Percentiles rank a stretch among this genome's conserved stretches.
Conservation (phyloP, 768 basidiomycete genomes). For the Naganishia vishniacii region DNA sequence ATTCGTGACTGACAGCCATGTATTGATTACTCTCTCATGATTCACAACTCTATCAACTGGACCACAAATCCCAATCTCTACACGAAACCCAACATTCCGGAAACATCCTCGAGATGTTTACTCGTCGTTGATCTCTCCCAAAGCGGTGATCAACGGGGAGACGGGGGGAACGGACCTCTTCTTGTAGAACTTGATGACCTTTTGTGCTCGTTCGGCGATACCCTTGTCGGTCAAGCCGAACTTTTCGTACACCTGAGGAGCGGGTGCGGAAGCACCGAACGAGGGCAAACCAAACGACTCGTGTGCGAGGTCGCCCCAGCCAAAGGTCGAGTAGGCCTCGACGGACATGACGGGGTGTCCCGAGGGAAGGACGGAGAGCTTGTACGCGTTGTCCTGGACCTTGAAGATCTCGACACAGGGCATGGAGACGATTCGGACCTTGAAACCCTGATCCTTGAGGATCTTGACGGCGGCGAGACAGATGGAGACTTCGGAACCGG, state of each 20-base stretch:
- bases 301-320: constrained; percentile 86
- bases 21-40: too few species aligned
- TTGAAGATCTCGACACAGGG: constrained; percentile 85
- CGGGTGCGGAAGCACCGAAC: constrained; percentile 88
- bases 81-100: not conserved
- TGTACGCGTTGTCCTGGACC: constrained; percentile 71
- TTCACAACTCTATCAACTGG: too few species aligned
- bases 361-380: constrained; percentile 74
- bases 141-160: constrained; percentile 49
- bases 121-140: constrained; percentile 41
- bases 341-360: constrained; percentile 84
- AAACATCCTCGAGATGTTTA: not conserved
- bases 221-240: constrained; percentile 64
- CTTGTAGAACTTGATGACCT: constrained; percentile 82
- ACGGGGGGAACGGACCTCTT: constrained; percentile 50
- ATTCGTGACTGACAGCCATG: too few species aligned
- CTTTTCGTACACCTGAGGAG: constrained; percentile 83
- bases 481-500: constrained; percentile 82
- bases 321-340: constrained; percentile 68
- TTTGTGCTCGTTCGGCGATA: constrained; percentile 74
- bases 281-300: constrained; percentile 58
- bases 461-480: constrained; percentile 77
- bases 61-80: too few species aligned
- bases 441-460: constrained; percentile 70
- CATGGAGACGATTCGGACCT: constrained; percentile 74